phyloP scores from a whole-genome alignment of 2,329 filamentous ascomycete genomes.

The Xylaria multiplex region DNA sequence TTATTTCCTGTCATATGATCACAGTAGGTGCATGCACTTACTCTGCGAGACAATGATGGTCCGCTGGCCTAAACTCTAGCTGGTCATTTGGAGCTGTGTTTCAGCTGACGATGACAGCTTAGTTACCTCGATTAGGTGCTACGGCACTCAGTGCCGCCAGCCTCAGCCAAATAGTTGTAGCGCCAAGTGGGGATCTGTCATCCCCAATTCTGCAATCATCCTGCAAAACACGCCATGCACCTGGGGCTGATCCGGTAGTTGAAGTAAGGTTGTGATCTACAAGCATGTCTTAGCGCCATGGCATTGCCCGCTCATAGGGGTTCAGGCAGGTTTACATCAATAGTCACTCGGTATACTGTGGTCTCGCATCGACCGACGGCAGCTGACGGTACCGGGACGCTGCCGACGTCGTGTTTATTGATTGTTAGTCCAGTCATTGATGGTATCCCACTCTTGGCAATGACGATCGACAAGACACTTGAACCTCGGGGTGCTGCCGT shows the following conservation, averaged over 20 bases:
- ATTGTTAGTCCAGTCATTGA: not conserved
- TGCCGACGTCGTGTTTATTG: conserved; percentile 6
- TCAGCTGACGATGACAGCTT: conserved; percentile 17
- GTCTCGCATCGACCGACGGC: conserved; percentile 4
- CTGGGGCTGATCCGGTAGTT: conserved; percentile 9
- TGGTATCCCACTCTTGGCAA: conserved; percentile 4
- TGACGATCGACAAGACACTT: conserved; percentile 22
- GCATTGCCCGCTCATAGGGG: not conserved
- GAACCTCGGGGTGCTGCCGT: not conserved
- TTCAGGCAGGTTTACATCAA: not conserved
- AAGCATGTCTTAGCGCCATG: conserved; percentile 25
- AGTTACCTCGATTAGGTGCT: conserved; percentile 6
- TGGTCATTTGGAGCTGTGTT: conserved; percentile 11
- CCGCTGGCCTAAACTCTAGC: conserved; percentile 5
- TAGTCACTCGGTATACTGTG: conserved; percentile 20
- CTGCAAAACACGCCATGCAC: conserved; percentile 9
- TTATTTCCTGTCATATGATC: not conserved
- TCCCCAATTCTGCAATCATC: conserved; percentile 11
- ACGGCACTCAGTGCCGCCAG: not conserved
- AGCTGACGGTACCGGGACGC: conserved; percentile 18
- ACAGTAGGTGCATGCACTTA: not conserved
- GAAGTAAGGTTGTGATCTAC: conserved; percentile 18
- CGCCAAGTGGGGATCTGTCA: conserved; percentile 11
- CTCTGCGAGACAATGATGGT: conserved; percentile 3
- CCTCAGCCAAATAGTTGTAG: conserved; percentile 14